Evolutionary conservation across 148 eudicot species (phyloP), one percentile per base, ranked within the genome.

Genomic region (Camellia lanceoleosa): DNA sequence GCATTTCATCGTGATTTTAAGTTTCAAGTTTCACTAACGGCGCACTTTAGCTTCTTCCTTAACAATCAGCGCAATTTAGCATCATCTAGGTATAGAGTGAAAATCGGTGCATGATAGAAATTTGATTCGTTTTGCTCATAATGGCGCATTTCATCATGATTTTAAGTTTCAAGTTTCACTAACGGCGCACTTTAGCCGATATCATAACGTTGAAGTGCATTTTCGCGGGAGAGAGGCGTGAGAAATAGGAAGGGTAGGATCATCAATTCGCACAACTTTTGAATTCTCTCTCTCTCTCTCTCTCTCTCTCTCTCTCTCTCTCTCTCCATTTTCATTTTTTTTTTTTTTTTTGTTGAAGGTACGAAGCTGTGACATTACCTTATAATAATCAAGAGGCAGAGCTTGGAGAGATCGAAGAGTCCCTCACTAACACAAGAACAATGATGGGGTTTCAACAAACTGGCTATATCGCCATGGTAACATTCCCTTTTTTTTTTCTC

Each of bases 331-430:
- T 30, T 30, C 38, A 30, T n/a, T n/a, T n/a, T n/a, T n/a, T n/a
- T 30, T 30, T 30, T 30, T 30, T 30, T 30, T 30, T 30, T 30
- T 56, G 46, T 78, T 80, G 79, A 73, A 97, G 99, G 93, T 89
- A 84, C 85, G 92, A 90, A 76, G 88, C 91, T 71, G 92, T 97
- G 75, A 97, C 98, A 66, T 82, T 97, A 60, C 95, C 97, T 47
- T 91, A 87, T 69, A 90, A 87, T 59, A 89, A 86, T 51, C 86
- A 82, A 51, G 85, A 81, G 19, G 78, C 68, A 46, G 92, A 94
- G 72, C 42, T 89, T 69, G 92, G 85, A 60, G 98, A 96, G 67
- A 82, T 85, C 77, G 99, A 94, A 75, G 90, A 84, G 84, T 83
- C 90, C 51, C 82, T 38, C 85, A 79, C 91, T 46, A 84, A 73